Conservation (phyloP, 345 rosid species). For the Litchi chinensis region DNA sequence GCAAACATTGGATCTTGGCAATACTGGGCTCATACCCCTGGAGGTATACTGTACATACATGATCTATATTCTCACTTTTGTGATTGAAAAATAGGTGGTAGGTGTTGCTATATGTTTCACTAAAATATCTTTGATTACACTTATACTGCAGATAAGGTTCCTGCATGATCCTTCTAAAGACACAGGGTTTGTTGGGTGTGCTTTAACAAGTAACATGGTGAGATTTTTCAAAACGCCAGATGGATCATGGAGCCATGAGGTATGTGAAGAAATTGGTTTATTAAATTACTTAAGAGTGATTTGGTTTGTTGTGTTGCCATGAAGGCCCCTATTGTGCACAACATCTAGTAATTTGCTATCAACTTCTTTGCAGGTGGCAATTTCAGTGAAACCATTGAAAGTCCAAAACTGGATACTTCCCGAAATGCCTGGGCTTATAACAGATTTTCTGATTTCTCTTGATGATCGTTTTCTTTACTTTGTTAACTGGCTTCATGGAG, state of each 20-base stretch:
- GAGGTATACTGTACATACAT: constrained; percentile 47
- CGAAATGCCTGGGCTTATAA: constrained; percentile 90
- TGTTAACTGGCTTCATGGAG: constrained; percentile 96
- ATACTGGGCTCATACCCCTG: constrained; percentile 74
- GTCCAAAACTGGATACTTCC: constrained; percentile 97
- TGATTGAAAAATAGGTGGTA: background rate
- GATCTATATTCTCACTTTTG: background rate
- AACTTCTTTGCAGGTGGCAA: constrained; percentile 53
- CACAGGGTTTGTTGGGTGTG: constrained; percentile 79
- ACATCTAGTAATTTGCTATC: background rate
- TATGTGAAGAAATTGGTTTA: constrained; percentile 16
- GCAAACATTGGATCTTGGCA: constrained; percentile 87
- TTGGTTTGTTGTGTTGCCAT: background rate
- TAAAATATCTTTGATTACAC: constrained; percentile 6
- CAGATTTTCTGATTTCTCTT: constrained; percentile 86
- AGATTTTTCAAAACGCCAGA: constrained; percentile 75
- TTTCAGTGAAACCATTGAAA: constrained; percentile 72
- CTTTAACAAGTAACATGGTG: constrained; percentile 78
- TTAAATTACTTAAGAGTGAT: background rate
- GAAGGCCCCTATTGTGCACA: background rate
- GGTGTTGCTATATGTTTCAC: constrained; percentile 3
- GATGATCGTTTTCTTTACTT: constrained; percentile 87
- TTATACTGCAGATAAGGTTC: constrained; percentile 67
- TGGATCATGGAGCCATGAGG: constrained; percentile 91
- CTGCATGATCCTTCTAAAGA: constrained; percentile 85